Base-by-base conservation (phyloP, 768 basidiomycete genomes). In the Coprinopsis sp. region DNA sequence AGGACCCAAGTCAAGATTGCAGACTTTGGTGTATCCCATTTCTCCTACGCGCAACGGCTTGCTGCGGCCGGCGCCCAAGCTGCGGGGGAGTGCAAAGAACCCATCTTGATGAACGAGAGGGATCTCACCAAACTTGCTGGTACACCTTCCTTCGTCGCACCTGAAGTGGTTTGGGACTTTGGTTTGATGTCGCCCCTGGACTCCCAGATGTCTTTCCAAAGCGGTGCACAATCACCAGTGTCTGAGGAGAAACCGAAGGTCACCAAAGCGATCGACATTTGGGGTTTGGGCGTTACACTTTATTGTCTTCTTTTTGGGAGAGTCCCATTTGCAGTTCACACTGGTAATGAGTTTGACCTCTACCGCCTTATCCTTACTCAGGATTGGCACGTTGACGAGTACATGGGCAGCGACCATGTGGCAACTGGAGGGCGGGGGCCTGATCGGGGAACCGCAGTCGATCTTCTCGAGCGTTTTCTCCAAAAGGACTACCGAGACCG, bases 11-110 rank as follows among this genome's bases (percentile, higher is more conserved):
- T 98, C 67, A 99, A 99, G 68, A 98, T 99, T 51, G 91, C 87
- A 22, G 96, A 99, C 67, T 98, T 99, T 65, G 96, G 96, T 43
- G 92, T 96, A 43, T 94, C 95, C 13, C 91, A 95, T 62, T 93
- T 95, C 66, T 95, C 91, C 4, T 87, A 91, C 56, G 89, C 92
- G 0, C 84, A 94, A 52, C 78, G 83, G 2, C 76, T 87, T 14
- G 83, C 84, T 2, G 79, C 81, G 19, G 81, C 81, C 0, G 81
- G 74, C 3, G 68, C 70, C 36, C 71, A 59, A 47, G 67, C 54
- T 49, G 46, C 44, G 27, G 33, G 76, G n/a, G n/a, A n/a, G 51
- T 65, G 71, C 10, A 69, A 76, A 16, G 81, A 86, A 53, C 77
- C 80, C 4, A 76, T 84, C 24, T 78, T 88, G 44, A 70, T 88